These are phyloP conservation scores for Hondaea fermentalgiana DNA, from an alignment of 108 stramenopile genomes.

Conservation along the genomic window DNA sequence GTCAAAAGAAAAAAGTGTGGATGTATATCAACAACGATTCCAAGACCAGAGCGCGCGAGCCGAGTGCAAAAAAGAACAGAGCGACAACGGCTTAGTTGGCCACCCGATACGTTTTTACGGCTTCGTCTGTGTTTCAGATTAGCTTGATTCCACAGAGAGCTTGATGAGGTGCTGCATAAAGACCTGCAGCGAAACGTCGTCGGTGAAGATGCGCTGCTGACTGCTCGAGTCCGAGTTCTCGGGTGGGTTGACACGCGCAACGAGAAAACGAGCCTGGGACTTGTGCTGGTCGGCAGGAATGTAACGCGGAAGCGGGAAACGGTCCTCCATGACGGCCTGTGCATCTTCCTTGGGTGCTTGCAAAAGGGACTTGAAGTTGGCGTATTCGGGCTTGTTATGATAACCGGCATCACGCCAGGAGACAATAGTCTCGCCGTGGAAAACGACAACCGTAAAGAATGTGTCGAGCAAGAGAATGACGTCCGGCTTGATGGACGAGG, in stretches of 20 bases:
- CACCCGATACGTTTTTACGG: too few relatives aligned
- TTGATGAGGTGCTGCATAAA: constrained; percentile 96
- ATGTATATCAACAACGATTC: too few relatives aligned
- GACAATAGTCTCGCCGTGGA: constrained; percentile 98
- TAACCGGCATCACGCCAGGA: constrained; percentile 95
- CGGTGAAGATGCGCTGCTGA: constrained; percentile 88
- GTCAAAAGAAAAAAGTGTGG: too few relatives aligned
- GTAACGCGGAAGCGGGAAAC: constrained; percentile 92
- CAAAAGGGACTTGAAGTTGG: constrained; percentile 75
- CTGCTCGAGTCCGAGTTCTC: constrained; percentile 58
- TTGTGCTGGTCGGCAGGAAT: constrained; percentile 99
- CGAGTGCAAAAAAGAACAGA: too few relatives aligned
- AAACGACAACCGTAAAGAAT: constrained; percentile 99
- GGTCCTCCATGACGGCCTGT: constrained; percentile 90
- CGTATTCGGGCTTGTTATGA: constrained; percentile 93
- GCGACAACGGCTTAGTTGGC: too few relatives aligned
- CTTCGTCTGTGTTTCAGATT: too few relatives aligned
- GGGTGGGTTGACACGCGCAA: constrained; percentile 94
- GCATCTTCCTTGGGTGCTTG: constrained; percentile 93
- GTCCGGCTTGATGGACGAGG: constrained; percentile 82
- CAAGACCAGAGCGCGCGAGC: too few relatives aligned
- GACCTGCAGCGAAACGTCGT: constrained; percentile 91
- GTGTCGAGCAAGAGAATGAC: constrained; percentile 94
- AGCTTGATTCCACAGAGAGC: constrained; percentile 39
- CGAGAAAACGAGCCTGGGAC: constrained; percentile 91